Conservation (phyloP, 1,139 yeast species). For the Candida dubliniensis region DNA sequence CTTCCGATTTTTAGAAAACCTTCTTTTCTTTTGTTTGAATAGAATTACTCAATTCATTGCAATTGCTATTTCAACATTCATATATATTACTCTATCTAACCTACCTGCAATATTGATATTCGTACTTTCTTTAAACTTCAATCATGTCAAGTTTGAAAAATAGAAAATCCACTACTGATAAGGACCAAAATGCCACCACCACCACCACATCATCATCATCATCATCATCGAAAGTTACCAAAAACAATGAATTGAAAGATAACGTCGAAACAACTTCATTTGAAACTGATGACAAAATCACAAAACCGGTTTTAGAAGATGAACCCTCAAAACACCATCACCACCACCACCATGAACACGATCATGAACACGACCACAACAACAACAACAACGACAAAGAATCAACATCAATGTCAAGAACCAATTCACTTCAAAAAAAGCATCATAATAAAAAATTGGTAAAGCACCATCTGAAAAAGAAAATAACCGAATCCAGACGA, state of each 20-base stretch:
- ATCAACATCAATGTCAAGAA: too few species aligned
- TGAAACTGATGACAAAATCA: neutral
- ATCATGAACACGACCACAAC: neutral
- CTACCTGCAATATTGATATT: too few species aligned
- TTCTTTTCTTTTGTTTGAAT: too few species aligned
- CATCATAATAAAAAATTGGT: neutral
- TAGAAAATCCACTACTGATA: too few species aligned
- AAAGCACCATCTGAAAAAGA: conserved; percentile 17
- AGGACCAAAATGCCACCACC: too few species aligned
- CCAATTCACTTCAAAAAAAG: neutral
- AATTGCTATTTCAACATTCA: too few species aligned
- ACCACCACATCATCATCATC: too few species aligned
- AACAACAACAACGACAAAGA: neutral
- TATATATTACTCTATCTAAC: too few species aligned
- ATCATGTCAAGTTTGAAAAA: too few species aligned
- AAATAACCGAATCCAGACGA: conserved; percentile 42
- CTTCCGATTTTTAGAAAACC: too few species aligned
- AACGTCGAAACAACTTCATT: neutral
- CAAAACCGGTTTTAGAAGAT: conserved; percentile 3
- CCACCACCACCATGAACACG: conserved; percentile 3
- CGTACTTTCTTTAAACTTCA: too few species aligned
- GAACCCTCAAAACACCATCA: conserved; percentile 7
- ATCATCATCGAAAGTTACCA: neutral
- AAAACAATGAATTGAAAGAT: neutral
- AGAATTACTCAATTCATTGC: too few species aligned